phyloP scores from a whole-genome alignment of 2,329 filamentous ascomycete species.

The Zalaria obscura region DNA sequence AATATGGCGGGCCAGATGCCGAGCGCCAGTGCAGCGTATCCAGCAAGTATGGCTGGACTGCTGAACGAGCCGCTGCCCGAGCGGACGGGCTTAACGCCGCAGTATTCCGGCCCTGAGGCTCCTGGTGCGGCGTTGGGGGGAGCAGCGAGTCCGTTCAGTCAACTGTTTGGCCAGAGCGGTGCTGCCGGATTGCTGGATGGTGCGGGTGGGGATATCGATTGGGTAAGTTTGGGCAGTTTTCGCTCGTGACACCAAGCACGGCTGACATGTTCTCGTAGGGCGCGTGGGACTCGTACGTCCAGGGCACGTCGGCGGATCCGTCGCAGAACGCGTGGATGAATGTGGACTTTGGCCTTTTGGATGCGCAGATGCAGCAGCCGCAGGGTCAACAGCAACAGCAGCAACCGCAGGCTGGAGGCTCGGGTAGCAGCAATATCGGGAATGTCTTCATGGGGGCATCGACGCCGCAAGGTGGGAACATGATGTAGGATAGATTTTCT shows the following conservation, averaged over 20 bases:
- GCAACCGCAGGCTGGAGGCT: conserved; percentile 1
- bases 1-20: conserved; percentile 14
- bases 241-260: neutral
- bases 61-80: conserved; percentile 17
- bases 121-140: conserved; percentile 15
- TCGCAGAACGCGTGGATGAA: conserved; percentile 25
- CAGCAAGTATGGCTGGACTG: conserved; percentile 18
- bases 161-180: conserved; percentile 18
- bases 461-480: conserved; percentile 1
- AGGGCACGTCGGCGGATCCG: conserved; percentile 36
- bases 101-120: conserved; percentile 20
- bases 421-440: conserved; percentile 1
- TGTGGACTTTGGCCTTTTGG: conserved; percentile 1
- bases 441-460: conserved; percentile 4
- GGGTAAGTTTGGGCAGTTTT: conserved; percentile 18
- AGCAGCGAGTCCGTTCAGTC: conserved; percentile 17
- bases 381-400: conserved; percentile 11
- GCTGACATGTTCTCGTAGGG: neutral
- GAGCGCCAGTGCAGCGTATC: conserved; percentile 10
- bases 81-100: conserved; percentile 19
- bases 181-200: conserved; percentile 37
- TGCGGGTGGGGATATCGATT: conserved; percentile 29
- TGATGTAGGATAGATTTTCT: conserved; percentile 2
- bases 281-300: conserved; percentile 53
- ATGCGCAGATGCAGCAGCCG: conserved; percentile 18